phyloP scores from a whole-genome alignment of 2,329 filamentous ascomycete genomes.

The Talaromyces rugulosus region DNA sequence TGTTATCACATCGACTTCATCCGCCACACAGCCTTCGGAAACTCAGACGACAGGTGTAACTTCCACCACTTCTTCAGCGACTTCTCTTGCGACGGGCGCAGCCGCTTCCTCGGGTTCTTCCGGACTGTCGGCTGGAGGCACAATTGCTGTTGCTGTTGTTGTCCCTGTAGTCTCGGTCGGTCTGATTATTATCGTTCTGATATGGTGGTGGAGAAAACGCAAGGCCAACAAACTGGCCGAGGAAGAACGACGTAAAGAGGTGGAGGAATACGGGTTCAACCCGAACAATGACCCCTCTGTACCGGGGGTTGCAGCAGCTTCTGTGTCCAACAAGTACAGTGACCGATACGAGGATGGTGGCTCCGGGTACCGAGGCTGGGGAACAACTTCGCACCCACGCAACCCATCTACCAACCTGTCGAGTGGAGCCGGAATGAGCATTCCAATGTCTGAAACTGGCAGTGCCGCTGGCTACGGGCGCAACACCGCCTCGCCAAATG shows the following conservation, averaged over 20 bases:
- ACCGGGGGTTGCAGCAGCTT: constrained; percentile 51
- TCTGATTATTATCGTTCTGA: constrained; percentile 67
- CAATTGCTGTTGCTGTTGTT: constrained; percentile 88
- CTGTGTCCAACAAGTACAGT: constrained; percentile 40
- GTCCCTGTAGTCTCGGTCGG: constrained; percentile 88
- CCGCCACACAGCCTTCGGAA: neutral
- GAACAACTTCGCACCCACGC: constrained; percentile 69
- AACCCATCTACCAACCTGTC: constrained; percentile 89
- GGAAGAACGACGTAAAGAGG: constrained; percentile 88
- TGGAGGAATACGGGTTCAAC: constrained; percentile 96
- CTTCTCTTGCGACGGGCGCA: constrained; percentile 10
- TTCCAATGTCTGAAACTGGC: constrained; percentile 67
- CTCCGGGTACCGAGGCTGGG: constrained; percentile 91
- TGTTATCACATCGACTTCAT: neutral
- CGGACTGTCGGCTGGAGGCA: constrained; percentile 52
- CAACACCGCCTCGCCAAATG: constrained; percentile 57
- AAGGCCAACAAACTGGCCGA: constrained; percentile 81
- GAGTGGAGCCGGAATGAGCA: constrained; percentile 57
- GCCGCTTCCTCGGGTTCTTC: constrained; percentile 12
- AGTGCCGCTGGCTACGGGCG: constrained; percentile 52
- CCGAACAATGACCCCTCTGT: constrained; percentile 92
- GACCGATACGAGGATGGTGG: constrained; percentile 26
- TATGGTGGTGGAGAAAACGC: constrained; percentile 85
- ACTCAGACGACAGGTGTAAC: neutral
- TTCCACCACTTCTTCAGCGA: neutral